phyloP scores from a whole-genome alignment of 2,329 filamentous ascomycete species.

The Fusarium coffeatum region DNA sequence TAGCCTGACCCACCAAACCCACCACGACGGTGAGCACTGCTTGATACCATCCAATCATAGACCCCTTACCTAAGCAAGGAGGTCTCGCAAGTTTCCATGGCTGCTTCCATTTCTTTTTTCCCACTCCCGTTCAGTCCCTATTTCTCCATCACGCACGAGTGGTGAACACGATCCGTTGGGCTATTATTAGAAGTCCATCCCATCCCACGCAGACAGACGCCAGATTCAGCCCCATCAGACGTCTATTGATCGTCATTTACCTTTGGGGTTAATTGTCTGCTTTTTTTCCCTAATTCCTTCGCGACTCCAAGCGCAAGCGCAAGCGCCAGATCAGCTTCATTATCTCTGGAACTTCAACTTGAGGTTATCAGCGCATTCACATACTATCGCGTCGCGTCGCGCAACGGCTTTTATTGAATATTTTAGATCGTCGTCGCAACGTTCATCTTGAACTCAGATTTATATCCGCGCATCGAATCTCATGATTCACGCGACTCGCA shows the following conservation, averaged over 20 bases:
- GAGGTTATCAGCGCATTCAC: background rate
- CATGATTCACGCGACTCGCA: conserved; percentile 28
- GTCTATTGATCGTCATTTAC: conserved; percentile 30
- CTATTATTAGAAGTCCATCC: conserved; percentile 48
- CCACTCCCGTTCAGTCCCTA: conserved; percentile 28
- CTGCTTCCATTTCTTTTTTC: conserved; percentile 46
- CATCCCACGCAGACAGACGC: conserved; percentile 45
- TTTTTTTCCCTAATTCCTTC: conserved; percentile 1
- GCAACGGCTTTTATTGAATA: conserved; percentile 9
- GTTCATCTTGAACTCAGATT: conserved; percentile 9
- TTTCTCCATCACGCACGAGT: conserved; percentile 37
- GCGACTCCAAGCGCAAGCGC: conserved; percentile 22
- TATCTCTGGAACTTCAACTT: background rate
- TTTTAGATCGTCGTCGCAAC: conserved; percentile 14
- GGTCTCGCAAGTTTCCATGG: conserved; percentile 34
- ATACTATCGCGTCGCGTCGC: conserved; percentile 32
- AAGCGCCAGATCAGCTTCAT: conserved; percentile 14
- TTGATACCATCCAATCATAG: conserved; percentile 5
- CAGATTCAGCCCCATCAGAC: conserved; percentile 49
- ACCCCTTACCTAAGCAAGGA: conserved; percentile 37
- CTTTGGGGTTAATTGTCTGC: conserved; percentile 11
- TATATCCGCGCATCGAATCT: background rate
- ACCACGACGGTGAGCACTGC: conserved; percentile 26
- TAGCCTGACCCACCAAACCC: conserved; percentile 10
- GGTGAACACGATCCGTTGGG: conserved; percentile 48